Evolutionary conservation across 1,139 yeast species (phyloP).

Genomic region (Pichia sp.): DNA sequence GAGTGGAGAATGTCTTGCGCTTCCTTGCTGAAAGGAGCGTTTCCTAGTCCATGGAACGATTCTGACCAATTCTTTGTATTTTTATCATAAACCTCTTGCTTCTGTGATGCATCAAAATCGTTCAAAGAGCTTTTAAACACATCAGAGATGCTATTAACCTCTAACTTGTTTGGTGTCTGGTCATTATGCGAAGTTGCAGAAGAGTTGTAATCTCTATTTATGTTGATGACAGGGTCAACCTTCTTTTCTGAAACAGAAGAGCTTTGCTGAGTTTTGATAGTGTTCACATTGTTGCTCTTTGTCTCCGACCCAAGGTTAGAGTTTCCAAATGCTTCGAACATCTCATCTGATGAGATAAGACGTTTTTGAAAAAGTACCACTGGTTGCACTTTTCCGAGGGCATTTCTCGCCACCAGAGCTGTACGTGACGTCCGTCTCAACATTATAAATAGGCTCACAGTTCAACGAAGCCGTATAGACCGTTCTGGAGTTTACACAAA

Average conservation of each 20-base stretch:
- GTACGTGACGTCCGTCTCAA: no score
- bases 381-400: no score
- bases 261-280: no score
- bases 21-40: conserved; percentile 59
- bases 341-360: conserved; percentile 11
- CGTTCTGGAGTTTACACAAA: no score
- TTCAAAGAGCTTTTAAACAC: conserved; percentile 17
- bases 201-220: conserved; percentile 12
- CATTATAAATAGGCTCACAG: no score
- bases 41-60: conserved; percentile 78
- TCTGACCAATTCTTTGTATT: conserved; percentile 54
- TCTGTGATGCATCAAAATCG: conserved; percentile 18
- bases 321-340: conserved; percentile 15
- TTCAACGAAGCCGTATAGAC: no score
- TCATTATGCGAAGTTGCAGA: neutral
- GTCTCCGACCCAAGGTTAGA: no score
- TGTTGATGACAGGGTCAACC: conserved; percentile 22
- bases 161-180: conserved; percentile 2
- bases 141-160: conserved; percentile 8
- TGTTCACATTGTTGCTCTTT: no score
- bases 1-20: conserved; percentile 54
- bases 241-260: neutral
- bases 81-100: neutral
- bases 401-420: no score
- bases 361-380: conserved; percentile 4